Conservation (phyloP, 2,329 filamentous ascomycete genomes). For the Grosmannia clavigera region DNA sequence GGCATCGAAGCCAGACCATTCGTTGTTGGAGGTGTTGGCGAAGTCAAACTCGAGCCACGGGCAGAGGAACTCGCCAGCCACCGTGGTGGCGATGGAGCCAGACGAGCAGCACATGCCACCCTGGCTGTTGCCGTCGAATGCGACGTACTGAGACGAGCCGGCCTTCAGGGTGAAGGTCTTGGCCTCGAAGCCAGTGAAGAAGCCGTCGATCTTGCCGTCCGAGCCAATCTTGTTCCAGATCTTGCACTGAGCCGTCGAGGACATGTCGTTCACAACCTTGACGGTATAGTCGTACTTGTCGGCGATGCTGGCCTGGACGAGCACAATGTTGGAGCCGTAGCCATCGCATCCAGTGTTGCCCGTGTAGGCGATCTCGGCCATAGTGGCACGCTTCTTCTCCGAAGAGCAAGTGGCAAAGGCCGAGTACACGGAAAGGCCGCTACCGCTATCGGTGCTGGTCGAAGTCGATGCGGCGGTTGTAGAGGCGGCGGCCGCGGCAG, state of each 20-base stretch:
- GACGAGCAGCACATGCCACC: conserved; percentile 32
- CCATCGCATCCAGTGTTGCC: conserved; percentile 32
- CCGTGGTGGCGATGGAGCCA: conserved; percentile 22
- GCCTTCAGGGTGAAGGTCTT: conserved; percentile 28
- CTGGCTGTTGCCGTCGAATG: conserved; percentile 33
- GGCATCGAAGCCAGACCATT: conserved; percentile 38
- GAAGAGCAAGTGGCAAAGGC: conserved; percentile 23
- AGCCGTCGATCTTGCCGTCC: conserved; percentile 31
- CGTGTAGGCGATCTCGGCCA: conserved; percentile 30
- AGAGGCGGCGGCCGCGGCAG: conserved; percentile 7
- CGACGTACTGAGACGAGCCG: conserved; percentile 27
- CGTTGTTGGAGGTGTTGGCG: conserved; percentile 30
- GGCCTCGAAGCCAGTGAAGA: conserved; percentile 28
- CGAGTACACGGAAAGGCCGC: conserved; percentile 14
- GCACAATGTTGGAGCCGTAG: conserved; percentile 42
- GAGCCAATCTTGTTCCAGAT: conserved; percentile 43
- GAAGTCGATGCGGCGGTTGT: conserved; percentile 1
- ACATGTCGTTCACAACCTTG: conserved; percentile 25
- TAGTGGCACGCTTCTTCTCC: conserved; percentile 29
- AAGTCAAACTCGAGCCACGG: conserved; percentile 41
- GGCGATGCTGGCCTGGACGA: conserved; percentile 23
- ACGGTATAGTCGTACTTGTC: conserved; percentile 31
- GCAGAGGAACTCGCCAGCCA: conserved; percentile 27
- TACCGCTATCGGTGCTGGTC: neutral
- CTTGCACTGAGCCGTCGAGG: conserved; percentile 22